A percentile compares a stretch with the other conserved stretches of the same genome.
These are phyloP conservation scores for Beauveria sp. DNA, from an alignment of 2,329 filamentous ascomycete species.

Conservation along the genomic window DNA sequence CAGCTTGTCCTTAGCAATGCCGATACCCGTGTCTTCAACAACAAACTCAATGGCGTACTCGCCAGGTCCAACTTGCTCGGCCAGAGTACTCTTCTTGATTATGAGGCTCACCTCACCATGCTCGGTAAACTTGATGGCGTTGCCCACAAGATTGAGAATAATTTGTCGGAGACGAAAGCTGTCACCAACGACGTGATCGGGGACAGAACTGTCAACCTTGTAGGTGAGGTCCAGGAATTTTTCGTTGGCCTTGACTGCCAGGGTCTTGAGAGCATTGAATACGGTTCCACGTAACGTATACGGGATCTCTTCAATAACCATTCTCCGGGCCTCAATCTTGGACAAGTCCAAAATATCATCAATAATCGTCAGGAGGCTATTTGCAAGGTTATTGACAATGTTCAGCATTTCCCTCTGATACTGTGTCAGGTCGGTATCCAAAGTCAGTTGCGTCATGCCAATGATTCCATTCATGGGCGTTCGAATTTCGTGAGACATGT, in stretches of 20 bases:
- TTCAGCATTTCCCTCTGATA: conserved; percentile 98
- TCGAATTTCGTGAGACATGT: conserved; percentile 98
- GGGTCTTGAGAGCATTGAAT: conserved; percentile 92
- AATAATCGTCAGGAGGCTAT: conserved; percentile 93
- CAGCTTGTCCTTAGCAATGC: conserved; percentile 89
- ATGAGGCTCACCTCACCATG: conserved; percentile 91
- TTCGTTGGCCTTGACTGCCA: conserved; percentile 96
- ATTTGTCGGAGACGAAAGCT: conserved; percentile 95
- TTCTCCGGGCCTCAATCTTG: conserved; percentile 88
- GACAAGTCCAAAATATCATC: conserved; percentile 71
- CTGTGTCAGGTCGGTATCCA: conserved; percentile 89
- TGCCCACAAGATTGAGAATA: conserved; percentile 93
- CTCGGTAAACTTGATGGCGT: conserved; percentile 98
- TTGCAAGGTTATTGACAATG: conserved; percentile 93
- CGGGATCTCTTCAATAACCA: conserved; percentile 97
- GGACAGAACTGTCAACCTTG: conserved; percentile 85
- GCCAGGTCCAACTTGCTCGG: conserved; percentile 55
- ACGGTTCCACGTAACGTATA: conserved; percentile 91
- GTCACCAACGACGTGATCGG: conserved; percentile 91
- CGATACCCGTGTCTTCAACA: conserved; percentile 93
- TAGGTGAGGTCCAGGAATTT: conserved; percentile 90
- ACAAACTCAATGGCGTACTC: conserved; percentile 95
- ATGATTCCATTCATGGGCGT: conserved; percentile 98
- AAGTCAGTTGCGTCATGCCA: conserved; percentile 92
- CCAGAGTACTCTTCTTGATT: conserved; percentile 63